Evolutionary conservation across 2,329 filamentous ascomycete species (phyloP).

Genomic region (Trichoderma harzianum): DNA sequence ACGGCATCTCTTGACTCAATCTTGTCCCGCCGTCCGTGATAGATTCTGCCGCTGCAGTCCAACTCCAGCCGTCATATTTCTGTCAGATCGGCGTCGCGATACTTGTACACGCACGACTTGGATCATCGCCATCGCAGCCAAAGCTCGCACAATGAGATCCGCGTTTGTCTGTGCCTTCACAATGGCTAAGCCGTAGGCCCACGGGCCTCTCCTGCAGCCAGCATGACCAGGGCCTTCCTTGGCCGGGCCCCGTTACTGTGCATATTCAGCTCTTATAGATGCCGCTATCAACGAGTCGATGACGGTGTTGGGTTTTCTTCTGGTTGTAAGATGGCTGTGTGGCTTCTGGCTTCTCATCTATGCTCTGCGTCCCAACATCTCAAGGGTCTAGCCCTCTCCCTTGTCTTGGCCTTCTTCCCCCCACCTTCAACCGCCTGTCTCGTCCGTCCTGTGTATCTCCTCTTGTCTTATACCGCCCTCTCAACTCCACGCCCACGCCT

Average conservation of each 20-base stretch:
- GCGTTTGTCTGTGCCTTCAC: neutral
- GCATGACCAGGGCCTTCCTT: neutral
- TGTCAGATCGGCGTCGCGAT: neutral
- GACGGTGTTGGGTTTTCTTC: neutral
- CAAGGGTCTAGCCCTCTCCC: neutral
- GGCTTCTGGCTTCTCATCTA: neutral
- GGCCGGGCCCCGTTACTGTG: neutral
- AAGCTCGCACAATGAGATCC: neutral
- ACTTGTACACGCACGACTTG: neutral
- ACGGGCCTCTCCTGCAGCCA: neutral
- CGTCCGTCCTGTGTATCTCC: neutral
- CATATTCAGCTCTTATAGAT: neutral
- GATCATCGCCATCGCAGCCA: neutral
- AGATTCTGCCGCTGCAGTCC: neutral
- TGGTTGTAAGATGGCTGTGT: neutral
- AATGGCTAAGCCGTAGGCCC: neutral
- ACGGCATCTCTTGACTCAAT: neutral
- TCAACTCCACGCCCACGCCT: slow-evolving; percentile 9
- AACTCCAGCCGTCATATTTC: neutral
- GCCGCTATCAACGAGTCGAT: neutral
- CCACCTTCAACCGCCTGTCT: neutral
- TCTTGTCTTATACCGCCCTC: neutral
- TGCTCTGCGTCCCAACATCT: neutral
- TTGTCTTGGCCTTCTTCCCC: neutral
- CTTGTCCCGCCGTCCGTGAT: neutral